Evolutionary conservation across 1,139 yeast genomes (phyloP).

Genomic region (Nadsonia starkeyi-henricii): DNA sequence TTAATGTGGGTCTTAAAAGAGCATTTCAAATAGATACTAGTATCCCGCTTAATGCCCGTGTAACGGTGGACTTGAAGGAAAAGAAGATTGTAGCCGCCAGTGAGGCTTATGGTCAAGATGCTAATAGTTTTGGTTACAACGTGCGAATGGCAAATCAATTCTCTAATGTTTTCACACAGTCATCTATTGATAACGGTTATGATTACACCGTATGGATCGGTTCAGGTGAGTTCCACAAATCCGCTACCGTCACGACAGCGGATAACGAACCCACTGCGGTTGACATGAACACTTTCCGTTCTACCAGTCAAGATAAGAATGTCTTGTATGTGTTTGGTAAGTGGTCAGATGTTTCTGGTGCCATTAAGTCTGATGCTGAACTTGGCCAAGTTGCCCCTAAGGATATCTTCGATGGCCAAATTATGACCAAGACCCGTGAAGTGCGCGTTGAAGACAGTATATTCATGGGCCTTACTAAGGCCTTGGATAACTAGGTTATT

Average conservation of each 20-base stretch:
- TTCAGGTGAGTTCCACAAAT: slow-evolving; percentile 5
- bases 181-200: slow-evolving; percentile 56
- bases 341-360: slow-evolving; percentile 39
- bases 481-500: neutral
- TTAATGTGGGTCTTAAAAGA: slow-evolving; percentile 54
- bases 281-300: slow-evolving; percentile 3
- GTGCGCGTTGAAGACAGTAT: slow-evolving; percentile 60
- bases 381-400: slow-evolving; percentile 39
- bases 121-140: slow-evolving; percentile 47
- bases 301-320: slow-evolving; percentile 17
- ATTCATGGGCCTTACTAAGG: slow-evolving; percentile 43
- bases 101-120: slow-evolving; percentile 38
- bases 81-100: slow-evolving; percentile 55
- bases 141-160: slow-evolving; percentile 55
- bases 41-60: slow-evolving; percentile 67
- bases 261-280: slow-evolving; percentile 1
- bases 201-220: slow-evolving; percentile 31
- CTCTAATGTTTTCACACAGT: slow-evolving; percentile 56
- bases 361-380: slow-evolving; percentile 36
- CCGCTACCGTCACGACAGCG: neutral
- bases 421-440: slow-evolving; percentile 37
- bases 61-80: slow-evolving; percentile 57
- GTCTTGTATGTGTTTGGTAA: slow-evolving; percentile 49
- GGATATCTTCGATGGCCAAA: slow-evolving; percentile 55
- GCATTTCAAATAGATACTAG: slow-evolving; percentile 47